These are phyloP conservation scores for Nannochloropsis gaditana DNA, from an alignment of 108 stramenopile genomes.

Conservation along the genomic window DNA sequence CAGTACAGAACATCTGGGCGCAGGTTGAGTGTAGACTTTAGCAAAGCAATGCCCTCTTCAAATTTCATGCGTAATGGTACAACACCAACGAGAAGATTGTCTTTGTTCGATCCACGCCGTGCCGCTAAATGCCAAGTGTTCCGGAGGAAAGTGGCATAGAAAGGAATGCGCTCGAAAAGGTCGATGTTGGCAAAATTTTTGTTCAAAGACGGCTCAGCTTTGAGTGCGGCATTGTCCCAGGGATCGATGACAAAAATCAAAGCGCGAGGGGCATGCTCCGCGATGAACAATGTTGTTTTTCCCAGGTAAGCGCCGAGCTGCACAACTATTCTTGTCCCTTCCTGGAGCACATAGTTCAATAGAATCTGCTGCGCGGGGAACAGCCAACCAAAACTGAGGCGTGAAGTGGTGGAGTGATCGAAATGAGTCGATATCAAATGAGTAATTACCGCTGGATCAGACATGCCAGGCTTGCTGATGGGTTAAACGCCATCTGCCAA, in stretches of 20 bases:
- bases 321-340: background rate
- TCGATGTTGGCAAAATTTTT: constrained; percentile 15
- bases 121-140: constrained; percentile 11
- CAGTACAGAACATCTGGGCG: background rate
- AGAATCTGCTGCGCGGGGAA: background rate
- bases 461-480: too few relatives aligned
- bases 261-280: background rate
- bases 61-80: background rate
- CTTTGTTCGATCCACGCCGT: background rate
- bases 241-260: constrained; percentile 9
- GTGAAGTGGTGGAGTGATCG: background rate
- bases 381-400: background rate
- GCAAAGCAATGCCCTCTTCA: background rate
- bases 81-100: background rate
- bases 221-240: constrained; percentile 19
- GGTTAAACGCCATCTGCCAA: too few relatives aligned
- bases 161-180: background rate
- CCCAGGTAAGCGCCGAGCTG: constrained; percentile 9
- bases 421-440: too few relatives aligned
- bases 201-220: background rate
- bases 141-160: background rate
- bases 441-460: too few relatives aligned
- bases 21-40: background rate
- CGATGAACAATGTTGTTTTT: constrained; percentile 11
- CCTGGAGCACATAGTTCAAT: background rate